Base-by-base conservation (phyloP, 768 basidiomycete species). In the Lentinula sp. region DNA sequence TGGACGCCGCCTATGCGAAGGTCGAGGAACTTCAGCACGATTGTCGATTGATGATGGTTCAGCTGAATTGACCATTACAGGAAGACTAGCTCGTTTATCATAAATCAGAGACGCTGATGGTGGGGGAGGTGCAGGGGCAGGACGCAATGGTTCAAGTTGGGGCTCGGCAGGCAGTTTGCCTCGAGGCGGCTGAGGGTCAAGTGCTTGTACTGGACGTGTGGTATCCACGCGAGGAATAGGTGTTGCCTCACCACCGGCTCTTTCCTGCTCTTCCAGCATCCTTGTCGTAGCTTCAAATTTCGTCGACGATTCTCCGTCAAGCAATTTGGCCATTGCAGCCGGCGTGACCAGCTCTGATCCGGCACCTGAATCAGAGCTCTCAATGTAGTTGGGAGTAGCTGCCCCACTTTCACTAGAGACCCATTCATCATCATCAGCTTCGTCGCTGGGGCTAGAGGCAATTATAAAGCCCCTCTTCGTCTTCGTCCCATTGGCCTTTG, bases 351-450 rank as follows among this genome's bases (percentile, higher is more conserved):
- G 69, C 61, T 76, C 77, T 28, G 75, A 76, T 42, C 74, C 74
- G n/a, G 70, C 68, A 48, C 74, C 74, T 18, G 76, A 77, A 54
- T 80, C 79, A 0, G 83, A 81, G 42, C 76, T 77, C 54, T 74
- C 62, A 52, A 60, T 62, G 11, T 77, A 73, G 65, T 79, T 80
- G 4, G 89, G 89, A 1, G 89, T 91, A 0, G 75, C 87, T 0
- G 83, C 86, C 6, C 87, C 89, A 66, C 88, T 90, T 71, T 88
- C 88, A 69, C 85, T 89, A 31, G 89, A 91, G 1, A 88, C 79
- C 88, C 88, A 91, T 60, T 84, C 89, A 59, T 89, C 87, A 10
- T 88, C 87, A 61, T 84, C 84, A 11, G 76, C 79, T 42, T 76
- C 80, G 28, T 72, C 78, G 43, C 73, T 75, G 34, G 80, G 74